These are phyloP conservation scores for Podospora pseudoanserina DNA, from an alignment of 495 filamentous ascomycete genomes.

Conservation along the genomic window DNA sequence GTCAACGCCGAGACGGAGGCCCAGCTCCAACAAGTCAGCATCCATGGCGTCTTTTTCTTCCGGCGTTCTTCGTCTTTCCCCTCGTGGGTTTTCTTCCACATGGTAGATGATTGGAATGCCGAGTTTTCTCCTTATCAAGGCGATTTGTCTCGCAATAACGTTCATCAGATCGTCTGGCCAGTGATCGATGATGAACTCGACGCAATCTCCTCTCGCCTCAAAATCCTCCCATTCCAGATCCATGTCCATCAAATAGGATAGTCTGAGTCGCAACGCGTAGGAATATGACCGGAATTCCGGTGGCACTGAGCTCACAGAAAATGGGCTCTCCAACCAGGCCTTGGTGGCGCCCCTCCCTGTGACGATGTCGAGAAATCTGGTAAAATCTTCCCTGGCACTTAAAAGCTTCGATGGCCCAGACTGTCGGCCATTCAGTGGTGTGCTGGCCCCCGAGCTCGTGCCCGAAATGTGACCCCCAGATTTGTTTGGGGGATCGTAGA, in stretches of 20 bases:
- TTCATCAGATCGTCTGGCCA: slow-evolving; percentile 51
- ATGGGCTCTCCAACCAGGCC: slow-evolving; percentile 63
- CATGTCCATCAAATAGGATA: slow-evolving; percentile 56
- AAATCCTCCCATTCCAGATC: slow-evolving; percentile 57
- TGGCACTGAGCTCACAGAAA: slow-evolving; percentile 65
- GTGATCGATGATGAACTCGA: slow-evolving; percentile 67
- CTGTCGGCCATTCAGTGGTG: slow-evolving; percentile 34
- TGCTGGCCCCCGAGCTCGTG: slow-evolving; percentile 28
- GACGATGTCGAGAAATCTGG: slow-evolving; percentile 64
- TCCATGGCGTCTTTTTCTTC: slow-evolving; percentile 51
- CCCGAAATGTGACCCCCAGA: slow-evolving; percentile 7
- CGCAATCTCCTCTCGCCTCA: slow-evolving; percentile 66
- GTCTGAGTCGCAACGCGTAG: slow-evolving; percentile 60
- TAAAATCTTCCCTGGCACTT: slow-evolving; percentile 69
- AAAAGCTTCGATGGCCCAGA: slow-evolving; percentile 58
- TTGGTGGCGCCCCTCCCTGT: slow-evolving; percentile 54
- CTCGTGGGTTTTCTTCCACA: slow-evolving; percentile 53
- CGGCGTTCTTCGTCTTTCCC: slow-evolving; percentile 36
- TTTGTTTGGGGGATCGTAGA: slow-evolving; percentile 46
- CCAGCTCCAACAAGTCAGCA: slow-evolving; percentile 60
- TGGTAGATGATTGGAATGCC: slow-evolving; percentile 67
- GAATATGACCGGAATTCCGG: slow-evolving; percentile 64
- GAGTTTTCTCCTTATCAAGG: slow-evolving; percentile 59
- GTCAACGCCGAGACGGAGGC: slow-evolving; percentile 68
- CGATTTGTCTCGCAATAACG: slow-evolving; percentile 54